Base-by-base conservation (phyloP, 116 monocot species). In the Zostera marina region DNA sequence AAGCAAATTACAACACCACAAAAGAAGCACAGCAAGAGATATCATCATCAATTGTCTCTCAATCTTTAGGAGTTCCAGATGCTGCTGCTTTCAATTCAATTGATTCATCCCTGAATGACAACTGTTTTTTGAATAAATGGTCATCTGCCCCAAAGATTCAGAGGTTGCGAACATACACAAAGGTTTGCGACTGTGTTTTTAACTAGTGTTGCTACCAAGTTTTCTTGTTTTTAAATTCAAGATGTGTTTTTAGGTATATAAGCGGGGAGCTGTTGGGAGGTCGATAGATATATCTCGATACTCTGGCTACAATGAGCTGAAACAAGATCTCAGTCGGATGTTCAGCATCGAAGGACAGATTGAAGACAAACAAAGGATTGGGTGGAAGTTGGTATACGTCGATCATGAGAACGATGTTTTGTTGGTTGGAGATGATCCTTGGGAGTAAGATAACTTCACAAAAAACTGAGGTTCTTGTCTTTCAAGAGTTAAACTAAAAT, bases 321-420 rank as follows among this genome's bases (percentile, higher is more conserved):
- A 73, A 60, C 74, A 59, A 46, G 91, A 81, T 72, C 74, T 91
- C 60, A 79, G 79, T 16, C 69, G 85, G 39, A 91, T 91, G 91
- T 91, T 91, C 64, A 75, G 91, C 51, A 84, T 91, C 25, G 85
- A 85, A 21, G 91, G 91, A 15, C 91, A 91, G 53, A 79, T 91
- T 38, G 84, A 84, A 69, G 79, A 81, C 22, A 59, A 70, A 15
- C 84, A 82, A 52, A 78, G 77, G 63, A 77, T 72, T 43, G 91
- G 74, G 63, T 91, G 91, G 91, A 91, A 91, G 59, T 66, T 91
- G 22, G 91, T 91, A 8, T 91, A 91, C 71, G 81, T 85, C 9
- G 91, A 91, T 67, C 84, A 79, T 68, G 91, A 91, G 55, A 73
- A 61, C 63, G 91, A 91, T 73, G 77, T 91, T 54, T 66, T 91